Percentiles rank a stretch among this genome's conserved stretches.
These are phyloP conservation scores for Gentiana macrophylla DNA, from an alignment of 257 asterid genomes.

Conservation along the genomic window DNA sequence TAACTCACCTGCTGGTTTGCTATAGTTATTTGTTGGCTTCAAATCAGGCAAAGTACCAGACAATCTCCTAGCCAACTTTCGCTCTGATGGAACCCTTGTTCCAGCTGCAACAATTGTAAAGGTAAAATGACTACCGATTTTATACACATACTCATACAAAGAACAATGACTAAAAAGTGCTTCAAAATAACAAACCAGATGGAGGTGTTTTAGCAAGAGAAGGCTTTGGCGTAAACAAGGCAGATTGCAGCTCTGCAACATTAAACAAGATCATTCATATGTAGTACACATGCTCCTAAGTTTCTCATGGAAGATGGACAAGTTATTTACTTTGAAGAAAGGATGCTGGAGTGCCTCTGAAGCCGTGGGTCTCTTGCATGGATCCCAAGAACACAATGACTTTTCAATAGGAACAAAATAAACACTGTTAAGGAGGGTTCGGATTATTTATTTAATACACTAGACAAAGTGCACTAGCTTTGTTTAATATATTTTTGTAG, in stretches of 20 bases:
- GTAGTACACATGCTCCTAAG: not conserved
- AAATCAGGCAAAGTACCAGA: slow-evolving; percentile 4
- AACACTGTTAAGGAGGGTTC: not conserved
- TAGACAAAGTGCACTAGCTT: too few relatives aligned
- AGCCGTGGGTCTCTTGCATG: slow-evolving; percentile 82
- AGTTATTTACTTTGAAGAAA: slow-evolving; percentile 61
- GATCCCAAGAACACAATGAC: slow-evolving; percentile 96
- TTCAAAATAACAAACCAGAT: slow-evolving; percentile 51
- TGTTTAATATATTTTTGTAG: too few relatives aligned
- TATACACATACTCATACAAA: slow-evolving; percentile 4
- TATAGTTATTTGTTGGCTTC: slow-evolving; percentile 34
- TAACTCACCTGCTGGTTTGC: slow-evolving; percentile 46
- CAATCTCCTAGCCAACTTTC: slow-evolving; percentile 13
- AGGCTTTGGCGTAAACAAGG: slow-evolving; percentile 73
- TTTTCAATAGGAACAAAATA: slow-evolving; percentile 14
- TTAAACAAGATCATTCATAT: slow-evolving; percentile 2
- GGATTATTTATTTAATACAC: too few relatives aligned
- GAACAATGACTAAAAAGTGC: slow-evolving; percentile 34
- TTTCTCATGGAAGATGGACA: not conserved
- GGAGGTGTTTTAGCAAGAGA: slow-evolving; percentile 18
- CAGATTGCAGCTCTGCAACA: slow-evolving; percentile 74
- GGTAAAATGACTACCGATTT: slow-evolving; percentile 7
- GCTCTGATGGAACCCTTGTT: slow-evolving; percentile 10
- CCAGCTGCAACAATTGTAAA: slow-evolving; percentile 36
- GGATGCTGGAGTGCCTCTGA: slow-evolving; percentile 86